Evolutionary conservation across 2,329 filamentous ascomycete species (phyloP), one percentile per base, ranked within the genome.

Genomic region (Fusarium pseudograminearum): DNA sequence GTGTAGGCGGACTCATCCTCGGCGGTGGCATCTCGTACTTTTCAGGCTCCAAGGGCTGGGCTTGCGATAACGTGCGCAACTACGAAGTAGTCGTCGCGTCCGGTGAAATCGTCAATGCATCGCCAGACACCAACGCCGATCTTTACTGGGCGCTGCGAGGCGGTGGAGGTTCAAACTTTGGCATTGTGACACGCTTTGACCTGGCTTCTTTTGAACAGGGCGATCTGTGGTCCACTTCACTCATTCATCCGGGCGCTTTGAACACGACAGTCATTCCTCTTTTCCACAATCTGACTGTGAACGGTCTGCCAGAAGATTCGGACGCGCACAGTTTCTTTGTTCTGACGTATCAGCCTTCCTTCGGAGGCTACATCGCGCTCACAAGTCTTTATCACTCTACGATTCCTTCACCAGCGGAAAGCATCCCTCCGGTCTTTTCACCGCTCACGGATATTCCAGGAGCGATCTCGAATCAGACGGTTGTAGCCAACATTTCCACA

Each of bases 1-100:
- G 67, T 82, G 15, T 76, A 74, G 20, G 50, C 68, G 5, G 80
- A 81, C 47, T 76, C 73, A 12, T 71, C 70, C 4, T 78, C 3
- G 72, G 80, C 0, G 85, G 84, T 3, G 77, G 78, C 28, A 76
- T 79, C 12, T 87, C 84, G 82, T 74, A 76, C 18, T 63, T 68
- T 26, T 58, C 65, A 4, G 79, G 80, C 0, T 75, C 74, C 1
- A 74, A 81, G 28, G 85, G 86, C 5, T 83, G 81, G 73, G 81
- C 79, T 9, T 84, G 81, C 57, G 84, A 86, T 70, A 83, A 80
- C 18, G 79, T 85, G 14, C 68, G 72, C 31, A 80, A 78, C 30
- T 85, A 78, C 50, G 77, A 86, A 65, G 77, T 88, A 11, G 84
- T 88, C 1, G 77, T 85, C 2, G 80, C 82, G 0, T 77, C 80